These are phyloP conservation scores for Ulvella scutata DNA, from an alignment of 139 green algal genomes.

Conservation along the genomic window DNA sequence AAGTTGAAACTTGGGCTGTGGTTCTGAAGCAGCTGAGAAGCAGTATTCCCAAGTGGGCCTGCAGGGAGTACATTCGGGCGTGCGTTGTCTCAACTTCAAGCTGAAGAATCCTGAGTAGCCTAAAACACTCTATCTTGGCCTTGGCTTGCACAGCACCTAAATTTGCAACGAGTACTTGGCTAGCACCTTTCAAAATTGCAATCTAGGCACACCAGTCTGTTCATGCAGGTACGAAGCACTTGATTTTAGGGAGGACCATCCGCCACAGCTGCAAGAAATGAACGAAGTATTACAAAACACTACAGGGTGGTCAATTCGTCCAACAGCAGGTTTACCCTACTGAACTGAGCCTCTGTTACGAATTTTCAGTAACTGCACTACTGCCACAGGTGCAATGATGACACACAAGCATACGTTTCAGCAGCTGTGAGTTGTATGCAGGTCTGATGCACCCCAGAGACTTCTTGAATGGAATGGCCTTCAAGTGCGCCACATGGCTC, in stretches of 20 bases:
- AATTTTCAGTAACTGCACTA: too few relatives aligned
- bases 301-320: constrained; percentile 49
- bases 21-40: constrained; percentile 42
- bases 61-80: constrained; percentile 30
- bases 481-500: constrained; percentile 25
- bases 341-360: too few relatives aligned
- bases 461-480: constrained; percentile 87
- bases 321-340: too few relatives aligned
- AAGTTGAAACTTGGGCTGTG: constrained; percentile 47
- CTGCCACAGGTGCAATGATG: background rate
- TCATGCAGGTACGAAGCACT: background rate
- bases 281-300: constrained; percentile 22
- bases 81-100: constrained; percentile 10
- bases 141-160: constrained; percentile 33
- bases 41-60: constrained; percentile 61
- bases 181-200: background rate
- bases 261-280: constrained; percentile 74
- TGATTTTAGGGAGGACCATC: constrained; percentile 11
- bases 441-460: constrained; percentile 81
- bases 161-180: background rate
- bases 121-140: too few relatives aligned
- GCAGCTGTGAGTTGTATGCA: constrained; percentile 56
- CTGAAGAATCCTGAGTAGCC: too few relatives aligned
- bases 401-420: background rate
- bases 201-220: background rate